phyloP scores from a whole-genome alignment of 177 flowering plant genomes.

The Tripterygium wilfordii region DNA sequence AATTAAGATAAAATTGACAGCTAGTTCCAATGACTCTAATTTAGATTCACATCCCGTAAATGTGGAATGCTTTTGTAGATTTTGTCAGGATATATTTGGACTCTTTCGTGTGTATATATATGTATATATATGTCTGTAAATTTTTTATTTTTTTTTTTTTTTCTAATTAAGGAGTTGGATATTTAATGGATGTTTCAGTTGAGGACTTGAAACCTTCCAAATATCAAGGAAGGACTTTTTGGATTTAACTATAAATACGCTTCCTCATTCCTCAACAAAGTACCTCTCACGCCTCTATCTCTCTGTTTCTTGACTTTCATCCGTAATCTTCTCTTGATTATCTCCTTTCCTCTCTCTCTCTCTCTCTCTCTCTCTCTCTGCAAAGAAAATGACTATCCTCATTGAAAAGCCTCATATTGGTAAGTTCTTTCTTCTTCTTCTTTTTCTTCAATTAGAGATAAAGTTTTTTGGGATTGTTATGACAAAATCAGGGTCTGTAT shows the following conservation, averaged over 20 bases:
- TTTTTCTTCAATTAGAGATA: not conserved
- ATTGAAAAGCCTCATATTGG: conserved; percentile 17
- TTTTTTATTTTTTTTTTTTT: no score
- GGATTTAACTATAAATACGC: conserved; percentile 15
- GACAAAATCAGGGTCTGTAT: not conserved
- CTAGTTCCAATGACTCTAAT: no score
- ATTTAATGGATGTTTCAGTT: conserved; percentile 6
- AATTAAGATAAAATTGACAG: no score
- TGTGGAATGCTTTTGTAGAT: no score
- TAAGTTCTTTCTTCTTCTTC: conserved; percentile 1
- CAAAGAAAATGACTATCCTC: conserved; percentile 20
- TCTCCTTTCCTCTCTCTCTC: no score
- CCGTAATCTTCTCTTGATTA: not conserved
- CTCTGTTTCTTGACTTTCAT: not conserved
- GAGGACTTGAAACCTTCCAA: conserved; percentile 15
- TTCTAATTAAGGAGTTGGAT: no score
- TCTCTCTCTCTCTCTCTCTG: not conserved
- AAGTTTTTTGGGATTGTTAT: not conserved
- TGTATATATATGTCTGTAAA: no score
- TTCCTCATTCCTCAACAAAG: not conserved
- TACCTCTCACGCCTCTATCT: not conserved
- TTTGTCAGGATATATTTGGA: no score
- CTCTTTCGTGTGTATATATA: no score
- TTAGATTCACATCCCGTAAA: no score
- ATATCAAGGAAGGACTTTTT: conserved; percentile 17